phyloP scores from a whole-genome alignment of 163 green algal genomes.

The Coccomyxa subellipsoidea region DNA sequence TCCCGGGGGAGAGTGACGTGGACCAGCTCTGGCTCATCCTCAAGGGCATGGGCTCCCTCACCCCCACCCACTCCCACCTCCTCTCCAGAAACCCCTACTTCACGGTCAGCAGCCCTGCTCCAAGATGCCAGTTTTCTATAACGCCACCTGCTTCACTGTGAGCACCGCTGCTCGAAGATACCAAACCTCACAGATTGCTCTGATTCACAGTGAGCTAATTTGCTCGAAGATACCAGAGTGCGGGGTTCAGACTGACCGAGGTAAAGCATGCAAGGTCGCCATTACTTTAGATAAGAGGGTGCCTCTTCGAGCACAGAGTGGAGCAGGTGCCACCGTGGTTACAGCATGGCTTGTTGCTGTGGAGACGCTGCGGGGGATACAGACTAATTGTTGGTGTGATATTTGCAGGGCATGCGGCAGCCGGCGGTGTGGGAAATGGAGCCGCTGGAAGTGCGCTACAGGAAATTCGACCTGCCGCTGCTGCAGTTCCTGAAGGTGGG shows the following conservation, averaged over 20 bases:
- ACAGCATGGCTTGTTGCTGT: slow-evolving; percentile 6
- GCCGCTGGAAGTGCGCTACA: slow-evolving; percentile 29
- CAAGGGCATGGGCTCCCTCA: slow-evolving; percentile 13
- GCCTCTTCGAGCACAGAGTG: too few species aligned
- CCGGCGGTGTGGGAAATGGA: slow-evolving; percentile 7
- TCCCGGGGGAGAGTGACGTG: slow-evolving; percentile 82
- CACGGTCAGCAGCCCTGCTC: too few species aligned
- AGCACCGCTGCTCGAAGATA: too few species aligned
- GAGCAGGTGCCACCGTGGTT: too few species aligned
- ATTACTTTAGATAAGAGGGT: too few species aligned
- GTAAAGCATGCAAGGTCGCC: too few species aligned
- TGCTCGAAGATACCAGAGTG: too few species aligned
- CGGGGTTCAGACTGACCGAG: too few species aligned
- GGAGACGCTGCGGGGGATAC: neutral
- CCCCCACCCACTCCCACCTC: neutral
- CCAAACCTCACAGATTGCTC: too few species aligned
- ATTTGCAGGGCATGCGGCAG: slow-evolving; percentile 9
- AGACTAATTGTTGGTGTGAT: neutral
- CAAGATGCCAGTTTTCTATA: too few species aligned
- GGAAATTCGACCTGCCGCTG: slow-evolving; percentile 11
- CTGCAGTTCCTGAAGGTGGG: slow-evolving; percentile 31
- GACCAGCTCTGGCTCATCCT: slow-evolving; percentile 85
- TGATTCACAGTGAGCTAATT: too few species aligned
- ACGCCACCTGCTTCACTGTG: too few species aligned
- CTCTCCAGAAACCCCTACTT: neutral